Evolutionary conservation across 768 basidiomycete genomes (phyloP).

Genomic region (Lactarius vividus): DNA sequence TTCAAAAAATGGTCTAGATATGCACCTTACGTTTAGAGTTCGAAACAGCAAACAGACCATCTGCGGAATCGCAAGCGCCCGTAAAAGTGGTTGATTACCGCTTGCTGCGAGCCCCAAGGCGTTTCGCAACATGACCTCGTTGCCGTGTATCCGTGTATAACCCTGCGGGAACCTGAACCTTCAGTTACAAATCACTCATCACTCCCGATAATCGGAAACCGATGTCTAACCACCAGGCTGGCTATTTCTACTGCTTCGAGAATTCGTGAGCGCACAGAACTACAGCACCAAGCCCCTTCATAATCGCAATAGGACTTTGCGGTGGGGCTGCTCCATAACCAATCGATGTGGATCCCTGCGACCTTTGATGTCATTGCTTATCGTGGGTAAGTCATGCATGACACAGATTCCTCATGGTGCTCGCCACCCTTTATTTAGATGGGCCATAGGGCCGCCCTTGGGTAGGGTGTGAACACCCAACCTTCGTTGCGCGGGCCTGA

Average conservation of each 20-base stretch:
- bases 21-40: slow-evolving; percentile 6
- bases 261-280: background rate
- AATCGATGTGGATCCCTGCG: background rate
- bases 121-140: background rate
- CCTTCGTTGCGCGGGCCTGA: background rate
- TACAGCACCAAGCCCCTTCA: background rate
- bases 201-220: slow-evolving; percentile 1
- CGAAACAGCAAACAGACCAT: slow-evolving; percentile 5
- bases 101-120: background rate
- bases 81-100: background rate
- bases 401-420: background rate
- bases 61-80: background rate
- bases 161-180: background rate
- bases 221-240: background rate
- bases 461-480: background rate
- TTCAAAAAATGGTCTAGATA: slow-evolving; percentile 12
- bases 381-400: slow-evolving; percentile 9
- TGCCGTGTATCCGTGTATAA: background rate
- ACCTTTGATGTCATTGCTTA: slow-evolving; percentile 16
- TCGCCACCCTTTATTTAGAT: background rate
- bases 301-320: slow-evolving; percentile 14
- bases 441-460: background rate
- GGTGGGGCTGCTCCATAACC: slow-evolving; percentile 13
- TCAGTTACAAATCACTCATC: background rate
- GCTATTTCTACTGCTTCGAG: slow-evolving; percentile 13